Base-by-base conservation (phyloP, 768 basidiomycete species). In the Mycena pura region DNA sequence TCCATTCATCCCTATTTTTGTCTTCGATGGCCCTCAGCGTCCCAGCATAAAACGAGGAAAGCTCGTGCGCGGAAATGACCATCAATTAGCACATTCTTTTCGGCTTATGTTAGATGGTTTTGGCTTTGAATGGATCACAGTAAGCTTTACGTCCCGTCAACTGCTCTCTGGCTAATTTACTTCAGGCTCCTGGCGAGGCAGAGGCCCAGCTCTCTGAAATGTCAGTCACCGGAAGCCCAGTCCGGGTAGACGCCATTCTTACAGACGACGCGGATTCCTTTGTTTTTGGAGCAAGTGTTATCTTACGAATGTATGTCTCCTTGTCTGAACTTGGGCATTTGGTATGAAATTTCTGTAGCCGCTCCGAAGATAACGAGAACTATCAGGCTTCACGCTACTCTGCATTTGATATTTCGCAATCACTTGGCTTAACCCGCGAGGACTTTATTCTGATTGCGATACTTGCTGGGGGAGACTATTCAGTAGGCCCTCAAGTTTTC, bases 161-260 rank as follows among this genome's bases (percentile, higher is more conserved):
- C 7, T 36, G 11, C 24, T 43, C 19, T 25, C 24, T 29, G 14
- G 11, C 44, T 31, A 19, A n/a, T 17, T 15, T 51, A 39, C 39
- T 14, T 21, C 17, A 75, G 74, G 84, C 85, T 17, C 82, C 82
- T n/a, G 84, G 83, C 14, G 84, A 85, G 68, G 85, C 84, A 1
- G 85, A 85, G 54, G 84, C 83, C 3, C 83, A 84, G 55, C 72
- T 86, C 6, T 82, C 84, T 2, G 68, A 73, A n/a, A 76, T 85
- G 63, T 81, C 78, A 36, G 61, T 67, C 1, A 66, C 71, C 50
- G 78, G 78, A 15, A 62, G 73, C 29, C 62, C 62, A 3, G 25
- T 47, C 22, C 41, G 56, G 6, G 78, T 86, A 38, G 84, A 85
- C 69, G 78, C 77, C 11, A 74, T 84, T 8, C 59, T 84, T 15